A percentile compares a stretch with the other conserved stretches of the same genome.
Conservation (phyloP, 2,329 filamentous ascomycete genomes). For the Aspergillus calidoustus region DNA sequence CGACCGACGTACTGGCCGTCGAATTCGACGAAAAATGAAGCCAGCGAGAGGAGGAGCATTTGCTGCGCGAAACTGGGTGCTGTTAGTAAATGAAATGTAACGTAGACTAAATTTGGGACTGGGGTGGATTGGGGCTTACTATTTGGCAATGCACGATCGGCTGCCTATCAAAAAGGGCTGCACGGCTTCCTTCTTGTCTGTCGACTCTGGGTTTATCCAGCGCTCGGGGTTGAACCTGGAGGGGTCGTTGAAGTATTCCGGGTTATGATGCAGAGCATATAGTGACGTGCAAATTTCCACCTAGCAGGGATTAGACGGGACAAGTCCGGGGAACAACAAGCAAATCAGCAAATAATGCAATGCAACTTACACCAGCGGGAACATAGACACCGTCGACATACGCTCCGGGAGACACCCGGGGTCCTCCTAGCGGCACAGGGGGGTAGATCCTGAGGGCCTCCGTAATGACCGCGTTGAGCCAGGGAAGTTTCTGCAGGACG, state of each 20-base stretch:
- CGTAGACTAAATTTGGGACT: too few relatives aligned
- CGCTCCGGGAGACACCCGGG: slow-evolving; percentile 32
- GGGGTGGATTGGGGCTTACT: slow-evolving; percentile 7
- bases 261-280: slow-evolving; percentile 39
- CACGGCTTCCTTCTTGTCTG: slow-evolving; percentile 29
- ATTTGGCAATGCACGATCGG: slow-evolving; percentile 32
- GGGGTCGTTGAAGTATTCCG: slow-evolving; percentile 34
- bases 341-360: neutral
- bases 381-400: slow-evolving; percentile 30
- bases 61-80: slow-evolving; percentile 28
- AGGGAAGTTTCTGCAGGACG: slow-evolving; percentile 27
- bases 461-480: slow-evolving; percentile 36
- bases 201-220: slow-evolving; percentile 33
- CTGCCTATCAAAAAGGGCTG: slow-evolving; percentile 33
- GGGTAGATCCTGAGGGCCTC: slow-evolving; percentile 39
- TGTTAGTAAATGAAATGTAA: neutral
- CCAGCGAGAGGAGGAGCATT: slow-evolving; percentile 31
- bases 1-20: slow-evolving; percentile 29
- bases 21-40: slow-evolving; percentile 31
- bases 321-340: neutral
- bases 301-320: slow-evolving; percentile 3
- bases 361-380: slow-evolving; percentile 30
- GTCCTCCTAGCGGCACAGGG: slow-evolving; percentile 34
- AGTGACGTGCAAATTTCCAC: slow-evolving; percentile 34
- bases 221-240: slow-evolving; percentile 38